phyloP scores from a whole-genome alignment of 768 basidiomycete genomes.

The Calocybe indica region DNA sequence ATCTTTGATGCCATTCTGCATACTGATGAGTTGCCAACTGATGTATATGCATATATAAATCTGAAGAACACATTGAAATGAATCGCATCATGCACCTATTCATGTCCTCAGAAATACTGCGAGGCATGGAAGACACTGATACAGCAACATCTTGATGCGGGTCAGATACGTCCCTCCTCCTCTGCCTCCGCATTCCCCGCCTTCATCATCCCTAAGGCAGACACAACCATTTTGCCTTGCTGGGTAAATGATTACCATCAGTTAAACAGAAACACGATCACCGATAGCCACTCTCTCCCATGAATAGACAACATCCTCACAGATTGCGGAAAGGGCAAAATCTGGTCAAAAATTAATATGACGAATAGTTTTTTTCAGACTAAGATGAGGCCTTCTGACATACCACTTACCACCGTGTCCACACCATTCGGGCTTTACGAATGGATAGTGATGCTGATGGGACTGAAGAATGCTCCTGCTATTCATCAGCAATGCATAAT shows the following conservation, averaged over 20 bases:
- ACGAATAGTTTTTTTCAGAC: conserved; percentile 28
- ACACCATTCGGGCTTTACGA: conserved; percentile 27
- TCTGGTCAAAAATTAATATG: conserved; percentile 30
- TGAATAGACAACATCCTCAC: conserved; percentile 15
- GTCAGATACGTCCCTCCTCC: conserved; percentile 1
- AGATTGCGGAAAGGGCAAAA: conserved; percentile 9
- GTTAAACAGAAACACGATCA: conserved; percentile 9
- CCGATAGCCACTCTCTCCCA: conserved; percentile 19
- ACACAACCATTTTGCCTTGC: conserved; percentile 8
- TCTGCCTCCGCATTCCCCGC: neutral
- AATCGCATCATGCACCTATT: conserved; percentile 19
- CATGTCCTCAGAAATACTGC: conserved; percentile 25
- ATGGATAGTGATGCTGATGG: conserved; percentile 34
- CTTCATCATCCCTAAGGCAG: conserved; percentile 2
- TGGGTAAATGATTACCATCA: neutral
- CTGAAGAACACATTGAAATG: conserved; percentile 20
- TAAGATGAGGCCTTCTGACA: conserved; percentile 27
- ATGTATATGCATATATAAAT: conserved; percentile 15
- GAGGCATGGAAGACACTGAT: conserved; percentile 27
- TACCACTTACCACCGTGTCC: conserved; percentile 35
- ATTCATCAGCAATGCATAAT: conserved; percentile 24
- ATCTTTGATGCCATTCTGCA: conserved; percentile 24
- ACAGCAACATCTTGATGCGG: neutral
- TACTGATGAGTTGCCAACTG: conserved; percentile 13
- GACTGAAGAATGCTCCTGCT: conserved; percentile 24